phyloP scores from a whole-genome alignment of 2,329 filamentous ascomycete species.

The Geoglossum cookeanum region DNA sequence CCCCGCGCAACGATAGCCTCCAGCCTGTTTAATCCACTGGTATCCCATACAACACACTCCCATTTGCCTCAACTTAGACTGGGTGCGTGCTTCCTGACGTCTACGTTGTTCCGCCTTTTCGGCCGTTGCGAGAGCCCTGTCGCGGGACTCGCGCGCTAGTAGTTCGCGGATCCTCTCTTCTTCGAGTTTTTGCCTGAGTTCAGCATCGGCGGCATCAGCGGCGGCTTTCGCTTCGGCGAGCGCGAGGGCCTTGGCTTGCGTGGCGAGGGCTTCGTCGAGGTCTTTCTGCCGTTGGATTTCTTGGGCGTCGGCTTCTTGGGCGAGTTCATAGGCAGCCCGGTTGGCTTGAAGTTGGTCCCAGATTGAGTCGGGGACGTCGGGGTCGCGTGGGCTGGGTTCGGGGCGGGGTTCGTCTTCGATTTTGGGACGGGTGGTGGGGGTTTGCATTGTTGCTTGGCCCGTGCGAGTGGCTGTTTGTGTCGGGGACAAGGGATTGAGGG shows the following conservation, averaged over 20 bases:
- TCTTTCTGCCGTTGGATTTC: slow-evolving; percentile 28
- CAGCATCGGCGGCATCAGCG: slow-evolving; percentile 15
- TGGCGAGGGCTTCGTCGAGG: slow-evolving; percentile 15
- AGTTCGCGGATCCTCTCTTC: slow-evolving; percentile 13
- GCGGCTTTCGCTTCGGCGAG: background rate
- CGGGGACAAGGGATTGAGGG: background rate
- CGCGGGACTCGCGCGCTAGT: background rate
- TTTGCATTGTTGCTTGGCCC: background rate
- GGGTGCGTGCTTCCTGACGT: slow-evolving; percentile 22
- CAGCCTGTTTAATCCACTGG: slow-evolving; percentile 38
- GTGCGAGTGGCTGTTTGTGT: background rate
- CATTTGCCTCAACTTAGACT: slow-evolving; percentile 30
- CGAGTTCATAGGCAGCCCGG: background rate
- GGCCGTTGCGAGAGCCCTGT: slow-evolving; percentile 3
- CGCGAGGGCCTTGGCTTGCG: background rate
- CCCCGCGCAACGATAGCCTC: slow-evolving; percentile 43
- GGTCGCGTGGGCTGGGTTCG: slow-evolving; percentile 25
- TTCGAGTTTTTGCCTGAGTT: slow-evolving; percentile 12
- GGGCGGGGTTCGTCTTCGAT: background rate
- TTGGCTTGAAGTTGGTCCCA: slow-evolving; percentile 43
- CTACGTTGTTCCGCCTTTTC: slow-evolving; percentile 21
- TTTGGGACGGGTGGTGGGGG: background rate
- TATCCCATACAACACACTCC: slow-evolving; percentile 39
- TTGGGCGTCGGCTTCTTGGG: background rate
- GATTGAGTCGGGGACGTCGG: slow-evolving; percentile 36